These are phyloP conservation scores for Lasiosphaeria miniovina DNA, from an alignment of 495 filamentous ascomycete genomes.

Conservation along the genomic window DNA sequence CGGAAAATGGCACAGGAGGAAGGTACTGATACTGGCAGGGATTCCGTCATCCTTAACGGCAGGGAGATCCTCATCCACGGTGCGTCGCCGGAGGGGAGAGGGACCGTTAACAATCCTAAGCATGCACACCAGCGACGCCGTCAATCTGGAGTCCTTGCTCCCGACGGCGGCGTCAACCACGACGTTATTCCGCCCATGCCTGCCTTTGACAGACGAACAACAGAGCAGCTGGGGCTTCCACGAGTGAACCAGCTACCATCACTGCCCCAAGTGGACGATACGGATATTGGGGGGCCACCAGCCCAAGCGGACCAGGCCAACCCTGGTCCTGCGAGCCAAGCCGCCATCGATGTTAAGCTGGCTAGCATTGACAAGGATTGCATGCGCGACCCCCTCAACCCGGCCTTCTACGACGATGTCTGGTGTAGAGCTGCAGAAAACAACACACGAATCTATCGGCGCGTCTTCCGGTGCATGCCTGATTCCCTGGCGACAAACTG, in stretches of 20 bases:
- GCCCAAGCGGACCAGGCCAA: conserved; percentile 38
- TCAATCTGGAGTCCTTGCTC: conserved; percentile 13
- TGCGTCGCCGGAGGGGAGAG: conserved; percentile 59
- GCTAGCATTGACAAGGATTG: conserved; percentile 53
- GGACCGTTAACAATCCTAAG: conserved; percentile 50
- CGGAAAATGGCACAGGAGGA: conserved; percentile 56
- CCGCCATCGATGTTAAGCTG: conserved; percentile 64
- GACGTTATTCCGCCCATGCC: conserved; percentile 50
- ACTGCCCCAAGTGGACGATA: conserved; percentile 67
- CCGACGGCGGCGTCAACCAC: conserved; percentile 33
- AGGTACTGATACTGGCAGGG: conserved; percentile 58
- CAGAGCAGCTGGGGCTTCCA: conserved; percentile 54
- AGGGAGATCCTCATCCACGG: conserved; percentile 65
- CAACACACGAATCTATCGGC: conserved; percentile 88
- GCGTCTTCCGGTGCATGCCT: conserved; percentile 95
- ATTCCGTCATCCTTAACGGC: conserved; percentile 59
- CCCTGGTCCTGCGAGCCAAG: conserved; percentile 46
- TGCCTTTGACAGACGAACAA: conserved; percentile 46
- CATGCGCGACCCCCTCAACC: conserved; percentile 75
- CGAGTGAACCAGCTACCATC: conserved; percentile 63
- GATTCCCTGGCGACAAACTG: conserved; percentile 91
- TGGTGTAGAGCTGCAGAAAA: conserved; percentile 90
- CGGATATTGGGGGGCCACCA: conserved; percentile 72
- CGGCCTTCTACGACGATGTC: conserved; percentile 78
- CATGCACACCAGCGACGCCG: conserved; percentile 28